Conservation (phyloP, 2,329 filamentous ascomycete genomes). For the Cephalotrichum gorgonifer region DNA sequence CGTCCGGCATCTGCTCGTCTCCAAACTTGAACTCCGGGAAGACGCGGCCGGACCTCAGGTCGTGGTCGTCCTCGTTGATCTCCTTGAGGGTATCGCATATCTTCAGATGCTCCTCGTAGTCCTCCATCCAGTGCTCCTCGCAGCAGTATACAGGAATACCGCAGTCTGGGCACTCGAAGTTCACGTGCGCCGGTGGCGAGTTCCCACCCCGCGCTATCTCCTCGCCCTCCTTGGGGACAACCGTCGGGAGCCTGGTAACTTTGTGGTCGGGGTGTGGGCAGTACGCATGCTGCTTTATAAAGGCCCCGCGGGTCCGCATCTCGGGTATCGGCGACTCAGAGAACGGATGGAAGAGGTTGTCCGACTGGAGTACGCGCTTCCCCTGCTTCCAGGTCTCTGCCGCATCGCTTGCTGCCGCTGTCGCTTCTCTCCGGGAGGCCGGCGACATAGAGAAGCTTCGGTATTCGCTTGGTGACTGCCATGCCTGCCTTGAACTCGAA, state of each 20-base stretch:
- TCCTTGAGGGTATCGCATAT: slow-evolving; percentile 85
- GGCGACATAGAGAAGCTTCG: slow-evolving; percentile 3
- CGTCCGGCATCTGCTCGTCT: slow-evolving; percentile 80
- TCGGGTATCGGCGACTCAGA: slow-evolving; percentile 79
- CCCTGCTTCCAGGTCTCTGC: slow-evolving; percentile 11
- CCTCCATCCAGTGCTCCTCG: slow-evolving; percentile 89
- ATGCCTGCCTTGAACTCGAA: background rate
- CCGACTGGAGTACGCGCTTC: slow-evolving; percentile 41
- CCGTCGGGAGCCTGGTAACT: slow-evolving; percentile 57
- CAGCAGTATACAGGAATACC: slow-evolving; percentile 90
- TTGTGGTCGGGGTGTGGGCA: slow-evolving; percentile 87
- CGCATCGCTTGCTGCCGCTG: slow-evolving; percentile 8
- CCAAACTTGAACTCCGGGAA: slow-evolving; percentile 94
- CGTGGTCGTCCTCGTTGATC: slow-evolving; percentile 97
- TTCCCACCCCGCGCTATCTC: slow-evolving; percentile 33
- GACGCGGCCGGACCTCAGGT: slow-evolving; percentile 77
- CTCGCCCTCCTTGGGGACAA: slow-evolving; percentile 53
- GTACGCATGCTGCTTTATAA: slow-evolving; percentile 86
- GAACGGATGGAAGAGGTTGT: slow-evolving; percentile 91
- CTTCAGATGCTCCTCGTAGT: slow-evolving; percentile 86
- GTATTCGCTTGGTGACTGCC: background rate
- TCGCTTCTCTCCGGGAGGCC: slow-evolving; percentile 1
- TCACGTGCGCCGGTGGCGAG: slow-evolving; percentile 67
- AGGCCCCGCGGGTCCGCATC: slow-evolving; percentile 78
- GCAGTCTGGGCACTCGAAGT: slow-evolving; percentile 94